A percentile compares a stretch with the other conserved stretches of the same genome.
Evolutionary conservation across 352 stramenopile genomes (phyloP).

Genomic region (Globisporangium lucens): DNA sequence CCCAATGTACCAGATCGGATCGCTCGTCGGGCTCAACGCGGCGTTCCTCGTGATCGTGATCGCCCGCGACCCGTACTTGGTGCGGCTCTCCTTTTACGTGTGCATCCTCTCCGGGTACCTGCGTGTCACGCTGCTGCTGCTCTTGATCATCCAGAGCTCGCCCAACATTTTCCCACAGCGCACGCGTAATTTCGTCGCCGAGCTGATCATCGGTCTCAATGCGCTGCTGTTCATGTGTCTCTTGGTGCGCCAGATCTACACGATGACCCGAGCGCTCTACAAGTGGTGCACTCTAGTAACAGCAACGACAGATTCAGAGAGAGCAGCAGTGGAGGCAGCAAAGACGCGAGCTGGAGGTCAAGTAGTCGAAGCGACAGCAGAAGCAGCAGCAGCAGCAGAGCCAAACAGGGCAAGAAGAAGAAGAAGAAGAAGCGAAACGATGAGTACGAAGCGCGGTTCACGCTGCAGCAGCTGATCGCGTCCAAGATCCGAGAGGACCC

Average conservation of each 20-base stretch:
- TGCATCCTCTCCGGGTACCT: slow-evolving; percentile 36
- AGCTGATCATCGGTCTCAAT: slow-evolving; percentile 46
- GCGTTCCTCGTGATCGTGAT: slow-evolving; percentile 37
- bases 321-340: background rate
- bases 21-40: slow-evolving; percentile 40
- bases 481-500: slow-evolving; percentile 19
- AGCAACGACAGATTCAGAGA: background rate
- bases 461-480: slow-evolving; percentile 17
- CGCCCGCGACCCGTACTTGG: slow-evolving; percentile 36
- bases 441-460: slow-evolving; percentile 9
- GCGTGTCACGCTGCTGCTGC: slow-evolving; percentile 39
- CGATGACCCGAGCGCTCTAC: slow-evolving; percentile 18
- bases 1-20: slow-evolving; percentile 34
- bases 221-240: slow-evolving; percentile 39
- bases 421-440: background rate
- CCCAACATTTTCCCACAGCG: slow-evolving; percentile 35
- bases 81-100: slow-evolving; percentile 40
- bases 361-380: slow-evolving; percentile 4
- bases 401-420: background rate
- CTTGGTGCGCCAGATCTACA: slow-evolving; percentile 38
- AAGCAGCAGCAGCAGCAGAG: background rate
- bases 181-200: slow-evolving; percentile 34
- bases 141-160: slow-evolving; percentile 37
- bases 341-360: background rate
- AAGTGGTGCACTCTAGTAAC: slow-evolving; percentile 13